Evolutionary conservation across 768 basidiomycete species (phyloP).

Genomic region (Xerocomus potaroensis): DNA sequence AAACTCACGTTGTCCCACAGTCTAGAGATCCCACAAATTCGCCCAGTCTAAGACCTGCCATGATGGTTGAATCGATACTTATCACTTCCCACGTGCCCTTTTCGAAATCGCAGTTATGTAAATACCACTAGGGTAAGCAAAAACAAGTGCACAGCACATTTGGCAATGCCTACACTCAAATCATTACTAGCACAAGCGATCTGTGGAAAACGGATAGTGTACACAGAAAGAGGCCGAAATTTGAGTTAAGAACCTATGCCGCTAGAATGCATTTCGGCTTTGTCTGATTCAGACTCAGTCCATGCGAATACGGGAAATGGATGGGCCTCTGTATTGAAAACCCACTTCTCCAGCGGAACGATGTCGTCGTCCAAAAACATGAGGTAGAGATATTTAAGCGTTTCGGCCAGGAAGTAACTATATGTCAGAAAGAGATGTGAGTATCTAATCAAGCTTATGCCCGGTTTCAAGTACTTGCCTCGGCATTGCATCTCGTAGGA

Average conservation of each 20-base stretch:
- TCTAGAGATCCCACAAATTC: conserved; percentile 92
- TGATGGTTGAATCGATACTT: conserved; percentile 10
- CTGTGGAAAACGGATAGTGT: not conserved
- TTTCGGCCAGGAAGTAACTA: conserved; percentile 55
- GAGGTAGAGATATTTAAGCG: conserved; percentile 71
- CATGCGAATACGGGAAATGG: conserved; percentile 69
- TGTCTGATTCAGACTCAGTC: conserved; percentile 48
- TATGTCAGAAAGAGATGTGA: not conserved
- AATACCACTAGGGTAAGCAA: too few relatives aligned
- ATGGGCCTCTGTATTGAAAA: conserved; percentile 73
- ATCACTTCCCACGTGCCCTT: too few relatives aligned
- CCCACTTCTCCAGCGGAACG: conserved; percentile 50
- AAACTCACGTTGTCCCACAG: conserved; percentile 87
- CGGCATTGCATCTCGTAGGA: conserved; percentile 60
- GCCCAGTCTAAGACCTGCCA: conserved; percentile 49
- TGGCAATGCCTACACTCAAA: too few relatives aligned
- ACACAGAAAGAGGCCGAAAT: not conserved
- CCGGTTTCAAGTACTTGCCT: conserved; percentile 44
- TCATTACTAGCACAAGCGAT: too few relatives aligned
- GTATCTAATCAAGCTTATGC: not conserved
- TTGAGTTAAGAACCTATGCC: not conserved
- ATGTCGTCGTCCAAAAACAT: conserved; percentile 63
- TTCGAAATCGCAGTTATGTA: too few relatives aligned
- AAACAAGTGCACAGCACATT: too few relatives aligned
- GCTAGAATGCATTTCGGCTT: conserved; percentile 31